Conservation (phyloP, 2,329 filamentous ascomycete species). For the Cladorrhinum sp. region DNA sequence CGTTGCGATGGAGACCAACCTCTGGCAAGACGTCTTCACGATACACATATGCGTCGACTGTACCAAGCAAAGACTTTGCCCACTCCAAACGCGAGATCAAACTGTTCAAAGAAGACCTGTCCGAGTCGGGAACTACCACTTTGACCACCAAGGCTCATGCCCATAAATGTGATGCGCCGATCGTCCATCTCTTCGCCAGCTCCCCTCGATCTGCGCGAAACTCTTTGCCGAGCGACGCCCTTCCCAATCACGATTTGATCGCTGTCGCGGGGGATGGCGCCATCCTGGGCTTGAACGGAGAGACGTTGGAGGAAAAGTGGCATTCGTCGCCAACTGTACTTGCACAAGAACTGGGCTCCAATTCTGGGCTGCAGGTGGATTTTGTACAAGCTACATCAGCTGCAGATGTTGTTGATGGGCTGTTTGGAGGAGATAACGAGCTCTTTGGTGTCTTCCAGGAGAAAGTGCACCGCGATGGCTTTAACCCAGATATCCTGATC, state of each 20-base stretch:
- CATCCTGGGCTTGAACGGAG: constrained; percentile 58
- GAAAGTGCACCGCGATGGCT: constrained; percentile 41
- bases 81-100: constrained; percentile 50
- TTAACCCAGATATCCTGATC: constrained; percentile 53
- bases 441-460: constrained; percentile 51
- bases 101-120: constrained; percentile 57
- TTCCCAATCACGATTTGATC: constrained; percentile 45
- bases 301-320: constrained; percentile 50
- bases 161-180: constrained; percentile 39
- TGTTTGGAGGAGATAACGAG: constrained; percentile 55
- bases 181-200: constrained; percentile 44
- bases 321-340: constrained; percentile 42
- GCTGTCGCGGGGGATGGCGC: constrained; percentile 60
- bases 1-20: constrained; percentile 51
- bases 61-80: constrained; percentile 40
- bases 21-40: constrained; percentile 49
- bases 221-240: constrained; percentile 25
- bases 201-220: constrained; percentile 23
- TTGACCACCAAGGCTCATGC: constrained; percentile 47
- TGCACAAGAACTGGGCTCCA: constrained; percentile 37
- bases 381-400: constrained; percentile 46
- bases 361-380: constrained; percentile 44
- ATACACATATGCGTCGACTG: constrained; percentile 56
- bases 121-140: constrained; percentile 49
- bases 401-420: constrained; percentile 50